Conservation (phyloP, 176 grass and related monocot species). For the Zoysia pacifica region DNA sequence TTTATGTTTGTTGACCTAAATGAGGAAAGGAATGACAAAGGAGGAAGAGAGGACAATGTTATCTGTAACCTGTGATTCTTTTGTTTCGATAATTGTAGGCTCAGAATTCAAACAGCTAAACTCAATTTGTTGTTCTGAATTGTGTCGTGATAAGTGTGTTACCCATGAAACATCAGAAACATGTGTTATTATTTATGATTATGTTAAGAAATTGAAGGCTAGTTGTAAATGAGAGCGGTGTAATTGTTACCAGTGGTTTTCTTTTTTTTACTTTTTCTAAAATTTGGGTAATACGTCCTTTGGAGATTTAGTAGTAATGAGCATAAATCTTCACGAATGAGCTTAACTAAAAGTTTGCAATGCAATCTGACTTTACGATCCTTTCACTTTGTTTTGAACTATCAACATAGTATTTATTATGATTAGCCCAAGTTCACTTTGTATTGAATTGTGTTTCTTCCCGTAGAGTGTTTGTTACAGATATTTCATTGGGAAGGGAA, state of each 20-base stretch:
- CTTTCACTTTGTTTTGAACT: not conserved
- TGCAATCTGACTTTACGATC: not conserved
- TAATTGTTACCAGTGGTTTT: not conserved
- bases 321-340: not conserved
- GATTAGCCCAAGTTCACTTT: constrained; percentile 16
- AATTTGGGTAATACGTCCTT: not conserved
- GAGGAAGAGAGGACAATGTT: not conserved
- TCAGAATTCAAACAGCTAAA: not conserved
- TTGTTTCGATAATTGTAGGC: not conserved
- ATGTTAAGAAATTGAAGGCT: not conserved
- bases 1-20: not conserved
- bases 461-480: not conserved
- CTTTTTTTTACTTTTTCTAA: not conserved
- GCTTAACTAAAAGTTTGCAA: not conserved
- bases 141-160: not conserved
- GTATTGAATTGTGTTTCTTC: not conserved
- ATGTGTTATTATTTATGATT: not conserved
- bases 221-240: not conserved
- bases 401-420: not conserved
- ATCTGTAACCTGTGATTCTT: not conserved
- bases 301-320: not conserved
- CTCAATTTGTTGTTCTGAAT: not conserved
- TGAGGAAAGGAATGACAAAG: not conserved
- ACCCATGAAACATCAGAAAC: not conserved
- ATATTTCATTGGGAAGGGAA: not conserved